Evolutionary conservation across 768 basidiomycete species (phyloP), one percentile per base, ranked within the genome.

Genomic region (Podaxis pistillaris): DNA sequence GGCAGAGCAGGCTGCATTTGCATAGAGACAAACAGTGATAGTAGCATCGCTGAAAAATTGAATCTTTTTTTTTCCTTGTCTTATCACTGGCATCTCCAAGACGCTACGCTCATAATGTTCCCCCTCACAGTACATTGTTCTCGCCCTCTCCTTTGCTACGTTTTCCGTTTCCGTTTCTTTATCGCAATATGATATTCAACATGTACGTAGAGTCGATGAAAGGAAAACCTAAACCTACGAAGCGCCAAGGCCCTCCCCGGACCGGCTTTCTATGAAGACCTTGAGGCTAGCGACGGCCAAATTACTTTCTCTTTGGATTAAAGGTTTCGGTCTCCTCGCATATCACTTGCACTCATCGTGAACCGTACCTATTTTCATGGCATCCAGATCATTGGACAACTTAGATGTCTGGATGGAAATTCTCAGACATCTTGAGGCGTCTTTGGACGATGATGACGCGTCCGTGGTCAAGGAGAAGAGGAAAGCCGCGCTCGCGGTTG

Each of bases 1-100:
- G 66, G 77, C 64, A 71, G 79, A 74, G 37, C 78, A 80, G 68
- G 76, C 78, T 63, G 79, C 79, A 62, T 80, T 76, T 68, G 81
- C 78, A 66, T 78, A 68, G 72, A 60, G 61, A 54, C 36, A 36
- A 36, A 22, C 41, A 13, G 41, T 33, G 11, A 24, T 56, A 56
- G 61, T 56, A 56, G 12, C 36, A 49, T 52, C 22, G 38, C 28
- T 38, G 47, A 36, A 60, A 69, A 63, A 60, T 69, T 71, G 66
- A 67, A 56, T 36, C 26, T 50, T 24, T 50, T 44, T 61, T 44
- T 3, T 8, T 33, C 2, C 55, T 52, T 13, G 19, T 53, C 36
- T 49, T 65, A 15, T 62, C 49, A 58, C 24, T 50, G 6, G 49
- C 37, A 59, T 51, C 28, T 17, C 50, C 36, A 22, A 59, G 47